Percentiles rank a stretch among this genome's conserved stretches.
These are phyloP conservation scores for Alternaria incomplexa DNA, from an alignment of 2,329 filamentous ascomycete species.

Conservation along the genomic window DNA sequence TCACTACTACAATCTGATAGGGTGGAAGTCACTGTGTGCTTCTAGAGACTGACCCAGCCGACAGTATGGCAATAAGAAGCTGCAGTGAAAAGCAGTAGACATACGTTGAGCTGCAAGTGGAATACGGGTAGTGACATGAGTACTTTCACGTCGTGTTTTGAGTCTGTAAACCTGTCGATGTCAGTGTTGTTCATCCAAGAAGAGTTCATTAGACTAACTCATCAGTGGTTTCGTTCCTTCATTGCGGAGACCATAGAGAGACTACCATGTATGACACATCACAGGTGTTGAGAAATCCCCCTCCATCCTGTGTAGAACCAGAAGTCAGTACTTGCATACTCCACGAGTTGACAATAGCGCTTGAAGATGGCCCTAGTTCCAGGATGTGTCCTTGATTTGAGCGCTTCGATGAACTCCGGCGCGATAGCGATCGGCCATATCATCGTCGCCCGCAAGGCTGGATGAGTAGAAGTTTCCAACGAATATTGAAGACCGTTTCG, in stretches of 20 bases:
- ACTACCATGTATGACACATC: not conserved
- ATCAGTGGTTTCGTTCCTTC: not conserved
- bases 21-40: not conserved
- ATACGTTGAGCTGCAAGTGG: not conserved
- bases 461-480: constrained; percentile 27
- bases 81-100: no score
- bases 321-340: constrained; percentile 29
- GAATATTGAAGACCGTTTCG: constrained; percentile 24
- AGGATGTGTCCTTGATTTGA: constrained; percentile 20
- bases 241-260: not conserved
- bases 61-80: not conserved
- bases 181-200: not conserved
- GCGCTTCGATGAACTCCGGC: constrained; percentile 21
- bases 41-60: not conserved
- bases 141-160: not conserved
- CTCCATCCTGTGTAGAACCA: constrained; percentile 33
- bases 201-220: not conserved
- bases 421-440: constrained; percentile 32
- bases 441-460: constrained; percentile 27
- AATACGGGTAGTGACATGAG: not conserved
- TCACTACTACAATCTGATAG: not conserved
- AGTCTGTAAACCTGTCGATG: not conserved
- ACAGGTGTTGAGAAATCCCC: constrained; percentile 23
- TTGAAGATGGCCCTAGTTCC: constrained; percentile 19
- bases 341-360: constrained; percentile 29